These are phyloP conservation scores for Colletotrichum musae DNA, from an alignment of 2,329 filamentous ascomycete species.

Conservation along the genomic window DNA sequence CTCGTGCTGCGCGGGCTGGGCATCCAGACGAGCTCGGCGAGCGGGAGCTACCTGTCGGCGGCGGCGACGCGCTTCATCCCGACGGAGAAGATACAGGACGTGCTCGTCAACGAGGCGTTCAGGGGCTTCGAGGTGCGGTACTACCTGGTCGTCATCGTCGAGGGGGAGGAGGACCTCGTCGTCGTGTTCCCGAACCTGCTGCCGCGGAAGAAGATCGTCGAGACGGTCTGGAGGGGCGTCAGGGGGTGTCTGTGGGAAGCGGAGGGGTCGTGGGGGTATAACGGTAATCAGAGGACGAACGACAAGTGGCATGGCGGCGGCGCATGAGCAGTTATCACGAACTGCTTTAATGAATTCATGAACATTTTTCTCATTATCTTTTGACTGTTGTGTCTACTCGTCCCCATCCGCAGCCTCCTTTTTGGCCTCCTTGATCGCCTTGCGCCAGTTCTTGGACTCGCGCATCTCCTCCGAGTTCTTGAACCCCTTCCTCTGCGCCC, in stretches of 20 bases:
- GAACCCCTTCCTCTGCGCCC: slow-evolving; percentile 74
- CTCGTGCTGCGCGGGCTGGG: slow-evolving; percentile 91
- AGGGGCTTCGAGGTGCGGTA: slow-evolving; percentile 91
- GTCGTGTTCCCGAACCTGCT: slow-evolving; percentile 93
- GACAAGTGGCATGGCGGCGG: slow-evolving; percentile 46
- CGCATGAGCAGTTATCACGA: background rate
- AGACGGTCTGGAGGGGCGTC: slow-evolving; percentile 91
- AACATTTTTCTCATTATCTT: slow-evolving; percentile 9
- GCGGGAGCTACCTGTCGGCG: slow-evolving; percentile 73
- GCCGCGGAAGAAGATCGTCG: slow-evolving; percentile 81
- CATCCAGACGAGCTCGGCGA: slow-evolving; percentile 86
- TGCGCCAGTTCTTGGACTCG: slow-evolving; percentile 40
- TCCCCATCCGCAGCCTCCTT: slow-evolving; percentile 15
- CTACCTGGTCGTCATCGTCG: slow-evolving; percentile 90
- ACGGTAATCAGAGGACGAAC: slow-evolving; percentile 42
- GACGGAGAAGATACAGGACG: slow-evolving; percentile 91
- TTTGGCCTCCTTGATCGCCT: slow-evolving; percentile 27
- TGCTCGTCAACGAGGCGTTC: slow-evolving; percentile 96
- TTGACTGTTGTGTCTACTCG: slow-evolving; percentile 2
- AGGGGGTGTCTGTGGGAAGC: slow-evolving; percentile 86
- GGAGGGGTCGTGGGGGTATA: slow-evolving; percentile 38
- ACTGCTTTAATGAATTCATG: slow-evolving; percentile 28
- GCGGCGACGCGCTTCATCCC: slow-evolving; percentile 78
- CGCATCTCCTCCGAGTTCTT: slow-evolving; percentile 65
- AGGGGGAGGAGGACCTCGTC: slow-evolving; percentile 88